phyloP scores from a whole-genome alignment of 2,329 filamentous ascomycete species.

The Penicillium griseofulvum region DNA sequence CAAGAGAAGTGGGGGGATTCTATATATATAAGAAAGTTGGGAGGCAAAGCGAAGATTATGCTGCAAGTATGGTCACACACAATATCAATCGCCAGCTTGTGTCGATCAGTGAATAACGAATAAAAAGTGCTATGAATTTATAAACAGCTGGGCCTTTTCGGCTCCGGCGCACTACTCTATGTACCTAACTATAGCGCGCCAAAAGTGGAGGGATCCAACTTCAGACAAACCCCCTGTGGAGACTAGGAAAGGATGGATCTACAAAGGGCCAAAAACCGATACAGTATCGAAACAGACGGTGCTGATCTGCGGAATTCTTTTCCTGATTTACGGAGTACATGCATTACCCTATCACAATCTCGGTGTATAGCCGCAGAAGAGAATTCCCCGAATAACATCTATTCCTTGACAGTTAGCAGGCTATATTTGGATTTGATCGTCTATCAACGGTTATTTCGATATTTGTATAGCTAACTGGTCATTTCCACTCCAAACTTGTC shows the following conservation, averaged over 20 bases:
- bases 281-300: conserved; percentile 7
- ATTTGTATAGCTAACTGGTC: too few species aligned
- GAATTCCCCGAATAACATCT: neutral
- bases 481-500: neutral
- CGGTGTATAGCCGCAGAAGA: neutral
- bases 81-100: neutral
- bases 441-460: neutral
- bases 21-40: neutral
- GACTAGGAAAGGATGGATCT: neutral
- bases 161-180: neutral
- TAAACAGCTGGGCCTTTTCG: neutral
- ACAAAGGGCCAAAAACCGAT: neutral
- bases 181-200: neutral
- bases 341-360: neutral
- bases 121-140: neutral
- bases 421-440: neutral
- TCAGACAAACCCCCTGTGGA: neutral
- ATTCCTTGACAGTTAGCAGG: neutral
- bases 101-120: neutral
- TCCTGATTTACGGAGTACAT: neutral
- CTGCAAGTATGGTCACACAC: neutral
- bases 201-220: neutral
- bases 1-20: neutral
- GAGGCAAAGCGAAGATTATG: neutral
- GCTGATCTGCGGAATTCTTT: neutral